Evolutionary conservation across 345 rosid genomes (phyloP).

Genomic region (Aquilaria malaccensis): DNA sequence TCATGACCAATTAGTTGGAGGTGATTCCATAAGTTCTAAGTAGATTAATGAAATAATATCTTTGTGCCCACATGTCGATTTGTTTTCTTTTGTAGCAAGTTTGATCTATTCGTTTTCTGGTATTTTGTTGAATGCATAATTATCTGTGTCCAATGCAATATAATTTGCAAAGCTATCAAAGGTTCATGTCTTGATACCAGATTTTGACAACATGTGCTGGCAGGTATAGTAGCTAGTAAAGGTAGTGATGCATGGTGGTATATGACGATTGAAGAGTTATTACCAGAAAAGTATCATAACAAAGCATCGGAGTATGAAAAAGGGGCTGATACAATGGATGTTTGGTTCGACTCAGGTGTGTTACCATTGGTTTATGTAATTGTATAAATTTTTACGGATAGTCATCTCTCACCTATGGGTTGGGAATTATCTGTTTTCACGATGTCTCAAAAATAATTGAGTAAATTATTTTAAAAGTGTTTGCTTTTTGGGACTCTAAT

Average conservation of each 20-base stretch:
- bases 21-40: too few relatives aligned
- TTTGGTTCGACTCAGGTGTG: slow-evolving; percentile 95
- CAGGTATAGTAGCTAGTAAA: slow-evolving; percentile 71
- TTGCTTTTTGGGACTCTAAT: slow-evolving; percentile 1
- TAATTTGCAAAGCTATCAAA: too few relatives aligned
- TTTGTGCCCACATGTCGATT: not conserved
- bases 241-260: slow-evolving; percentile 99
- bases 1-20: too few relatives aligned
- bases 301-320: slow-evolving; percentile 76
- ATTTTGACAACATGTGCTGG: slow-evolving; percentile 18
- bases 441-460: too few relatives aligned
- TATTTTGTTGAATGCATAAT: too few relatives aligned
- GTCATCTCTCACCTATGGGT: not conserved
- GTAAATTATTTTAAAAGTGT: slow-evolving; percentile 9
- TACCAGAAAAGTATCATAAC: slow-evolving; percentile 67
- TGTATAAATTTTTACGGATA: not conserved
- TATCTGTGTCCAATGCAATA: too few relatives aligned
- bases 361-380: not conserved
- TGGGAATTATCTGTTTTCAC: too few relatives aligned
- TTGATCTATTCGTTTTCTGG: not conserved
- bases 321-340: slow-evolving; percentile 98
- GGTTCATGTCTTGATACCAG: slow-evolving; percentile 1
- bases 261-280: slow-evolving; percentile 78
- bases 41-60: not conserved
- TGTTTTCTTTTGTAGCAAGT: not conserved